phyloP scores from a whole-genome alignment of 1,139 yeast genomes.

The Debaryomyces sp. region DNA sequence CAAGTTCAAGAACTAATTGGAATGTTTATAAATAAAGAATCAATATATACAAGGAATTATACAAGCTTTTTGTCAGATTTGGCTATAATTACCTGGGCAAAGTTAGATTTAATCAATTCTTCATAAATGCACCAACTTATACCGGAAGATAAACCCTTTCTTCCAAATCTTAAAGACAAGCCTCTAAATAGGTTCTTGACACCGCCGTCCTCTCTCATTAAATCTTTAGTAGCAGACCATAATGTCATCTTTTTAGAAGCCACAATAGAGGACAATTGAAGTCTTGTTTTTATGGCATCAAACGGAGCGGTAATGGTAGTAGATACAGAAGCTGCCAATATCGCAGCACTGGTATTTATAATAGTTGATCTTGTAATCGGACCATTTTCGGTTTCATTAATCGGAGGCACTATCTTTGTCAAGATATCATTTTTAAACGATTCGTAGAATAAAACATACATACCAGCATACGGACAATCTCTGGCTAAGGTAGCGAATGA shows the following conservation, averaged over 20 bases:
- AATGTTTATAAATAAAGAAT: slow-evolving; percentile 3
- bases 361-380: slow-evolving; percentile 43
- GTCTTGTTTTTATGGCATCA: slow-evolving; percentile 89
- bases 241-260: slow-evolving; percentile 20
- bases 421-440: slow-evolving; percentile 53
- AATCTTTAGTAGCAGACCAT: slow-evolving; percentile 28
- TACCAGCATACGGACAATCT: slow-evolving; percentile 96
- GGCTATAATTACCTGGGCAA: slow-evolving; percentile 1
- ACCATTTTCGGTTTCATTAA: slow-evolving; percentile 11
- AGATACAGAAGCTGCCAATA: slow-evolving; percentile 74
- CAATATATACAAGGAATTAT: slow-evolving; percentile 8
- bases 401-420: slow-evolving; percentile 18
- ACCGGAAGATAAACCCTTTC: slow-evolving; percentile 92
- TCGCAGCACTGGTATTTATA: slow-evolving; percentile 72
- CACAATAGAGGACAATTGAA: slow-evolving; percentile 55
- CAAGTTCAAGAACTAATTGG: not conserved
- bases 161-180: slow-evolving; percentile 70
- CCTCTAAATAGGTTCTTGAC: slow-evolving; percentile 75
- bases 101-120: slow-evolving; percentile 59
- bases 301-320: slow-evolving; percentile 93
- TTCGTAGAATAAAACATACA: slow-evolving; percentile 85
- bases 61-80: slow-evolving; percentile 7
- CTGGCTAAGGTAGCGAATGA: slow-evolving; percentile 84
- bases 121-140: slow-evolving; percentile 97
- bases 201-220: slow-evolving; percentile 61